phyloP scores from a whole-genome alignment of 2,329 filamentous ascomycete genomes.

The Calonectria honghensis region DNA sequence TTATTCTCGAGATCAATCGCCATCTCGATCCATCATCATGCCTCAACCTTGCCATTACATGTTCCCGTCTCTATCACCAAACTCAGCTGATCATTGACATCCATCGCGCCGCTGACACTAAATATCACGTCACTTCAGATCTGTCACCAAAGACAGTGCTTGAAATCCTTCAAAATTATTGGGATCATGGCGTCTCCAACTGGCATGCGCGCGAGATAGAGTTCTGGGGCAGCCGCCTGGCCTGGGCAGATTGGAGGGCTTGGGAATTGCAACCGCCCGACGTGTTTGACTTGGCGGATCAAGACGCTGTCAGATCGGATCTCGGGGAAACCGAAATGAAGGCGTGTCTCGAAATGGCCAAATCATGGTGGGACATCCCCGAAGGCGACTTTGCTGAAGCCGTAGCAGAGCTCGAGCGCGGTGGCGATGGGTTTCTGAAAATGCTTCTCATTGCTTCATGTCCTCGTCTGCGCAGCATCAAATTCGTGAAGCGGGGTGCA shows the following conservation, averaged over 20 bases:
- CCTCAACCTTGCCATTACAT: slow-evolving; percentile 40
- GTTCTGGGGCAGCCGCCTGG: slow-evolving; percentile 43
- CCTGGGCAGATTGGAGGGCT: slow-evolving; percentile 41
- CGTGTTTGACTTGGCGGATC: neutral
- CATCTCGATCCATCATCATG: neutral
- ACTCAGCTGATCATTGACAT: slow-evolving; percentile 4
- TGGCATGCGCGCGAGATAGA: slow-evolving; percentile 48
- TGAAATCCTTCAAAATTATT: neutral
- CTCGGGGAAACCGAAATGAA: neutral
- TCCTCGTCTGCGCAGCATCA: slow-evolving; percentile 40
- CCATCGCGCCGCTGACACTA: slow-evolving; percentile 28
- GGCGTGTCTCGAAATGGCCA: neutral
- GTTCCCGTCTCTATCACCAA: slow-evolving; percentile 29
- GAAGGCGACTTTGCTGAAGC: neutral
- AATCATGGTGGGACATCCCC: slow-evolving; percentile 26
- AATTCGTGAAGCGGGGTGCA: neutral
- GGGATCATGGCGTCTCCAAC: neutral
- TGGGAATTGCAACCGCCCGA: slow-evolving; percentile 10
- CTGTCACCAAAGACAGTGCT: neutral
- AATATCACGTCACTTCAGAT: slow-evolving; percentile 38
- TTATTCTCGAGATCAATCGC: slow-evolving; percentile 34
- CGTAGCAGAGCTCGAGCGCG: slow-evolving; percentile 3
- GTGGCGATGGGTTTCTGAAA: slow-evolving; percentile 44
- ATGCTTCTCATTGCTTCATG: slow-evolving; percentile 44
- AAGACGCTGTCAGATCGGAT: neutral